Base-by-base conservation (phyloP, 495 filamentous ascomycete genomes). In the Penicillium cataractarum region DNA sequence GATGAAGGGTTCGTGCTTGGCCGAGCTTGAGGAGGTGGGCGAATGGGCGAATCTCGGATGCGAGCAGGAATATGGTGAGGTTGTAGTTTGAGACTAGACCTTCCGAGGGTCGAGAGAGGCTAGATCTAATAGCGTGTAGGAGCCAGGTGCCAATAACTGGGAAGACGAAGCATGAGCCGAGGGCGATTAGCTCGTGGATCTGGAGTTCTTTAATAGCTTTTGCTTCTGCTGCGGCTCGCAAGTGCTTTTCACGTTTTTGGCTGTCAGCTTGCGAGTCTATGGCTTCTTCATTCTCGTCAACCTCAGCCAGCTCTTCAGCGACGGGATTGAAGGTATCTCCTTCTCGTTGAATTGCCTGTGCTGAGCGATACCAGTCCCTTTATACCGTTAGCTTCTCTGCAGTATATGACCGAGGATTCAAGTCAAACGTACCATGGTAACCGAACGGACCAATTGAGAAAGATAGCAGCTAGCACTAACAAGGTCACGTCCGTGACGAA, bases 371-470 rank as follows among this genome's bases (percentile, higher is more conserved):
- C 93, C 93, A 97, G 59, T 92, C 86, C 90, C 91, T 93, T 17
- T 10, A 24, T 33, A 35, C 8, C n/a, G 35, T 54, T 2, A 50
- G 46, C 46, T 10, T 31, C 51, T 54, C 7, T 21, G 40, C n/a
- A 17, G 13, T 10, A 4, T 2, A 21, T 17, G 21, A 8, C 61
- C 6, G 6, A 27, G 1, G 24, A 8, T 46, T 29, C 12, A 50
- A 22, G 21, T 54, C 21, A 17, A 21, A 37, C 71, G 69, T 78
- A 92, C 94, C 95, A 99, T 67, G 95, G 96, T 58, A 93, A 76
- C 58, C 91, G 88, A 7, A 97, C 88, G 21, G 91, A 92, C 94
- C 93, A 97, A 72, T 98, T 94, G 55, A 99, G 80, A 65, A 98
- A 97, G 6, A 97, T 83, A 0, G 89, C 90, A 0, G 89, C 89